Evolutionary conservation across 2,329 filamentous ascomycete genomes (phyloP).

Genomic region (Penicillium italicum): DNA sequence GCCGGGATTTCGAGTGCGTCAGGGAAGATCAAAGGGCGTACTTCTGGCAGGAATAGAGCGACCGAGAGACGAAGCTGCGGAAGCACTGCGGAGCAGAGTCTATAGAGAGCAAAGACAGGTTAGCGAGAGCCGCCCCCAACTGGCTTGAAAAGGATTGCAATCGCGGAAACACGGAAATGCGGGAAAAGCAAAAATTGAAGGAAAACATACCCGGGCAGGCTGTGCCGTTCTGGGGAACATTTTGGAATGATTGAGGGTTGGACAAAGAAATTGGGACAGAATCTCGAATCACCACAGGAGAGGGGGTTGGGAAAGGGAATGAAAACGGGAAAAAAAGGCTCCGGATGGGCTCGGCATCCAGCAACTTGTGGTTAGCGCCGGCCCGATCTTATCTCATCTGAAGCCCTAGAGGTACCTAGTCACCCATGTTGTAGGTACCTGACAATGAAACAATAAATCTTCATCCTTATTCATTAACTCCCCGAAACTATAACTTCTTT

Average conservation of each 20-base stretch:
- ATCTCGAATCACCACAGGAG: slow-evolving; percentile 7
- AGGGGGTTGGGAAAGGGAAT: slow-evolving; percentile 17
- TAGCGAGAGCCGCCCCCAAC: slow-evolving; percentile 28
- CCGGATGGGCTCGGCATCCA: slow-evolving; percentile 37
- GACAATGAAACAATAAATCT: not conserved
- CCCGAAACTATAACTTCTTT: not conserved
- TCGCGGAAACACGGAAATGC: slow-evolving; percentile 37
- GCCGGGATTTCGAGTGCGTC: not conserved
- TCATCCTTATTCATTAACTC: not conserved
- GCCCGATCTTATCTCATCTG: slow-evolving; percentile 27
- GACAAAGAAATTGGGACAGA: slow-evolving; percentile 14
- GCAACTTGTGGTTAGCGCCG: slow-evolving; percentile 15
- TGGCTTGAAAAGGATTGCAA: not conserved
- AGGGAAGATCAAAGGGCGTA: slow-evolving; percentile 32
- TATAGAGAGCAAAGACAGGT: slow-evolving; percentile 36
- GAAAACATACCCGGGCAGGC: slow-evolving; percentile 41
- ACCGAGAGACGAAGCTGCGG: slow-evolving; percentile 46
- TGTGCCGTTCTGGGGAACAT: slow-evolving; percentile 45
- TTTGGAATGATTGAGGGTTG: slow-evolving; percentile 23
- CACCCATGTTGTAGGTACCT: no score
- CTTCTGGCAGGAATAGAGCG: slow-evolving; percentile 54
- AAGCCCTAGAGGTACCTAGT: no score
- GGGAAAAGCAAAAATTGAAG: slow-evolving; percentile 32
- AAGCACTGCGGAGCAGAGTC: slow-evolving; percentile 56
- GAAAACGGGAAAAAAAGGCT: slow-evolving; percentile 32